Conservation (phyloP, 164 flowering plant genomes). For the Cinnamomum micranthum region DNA sequence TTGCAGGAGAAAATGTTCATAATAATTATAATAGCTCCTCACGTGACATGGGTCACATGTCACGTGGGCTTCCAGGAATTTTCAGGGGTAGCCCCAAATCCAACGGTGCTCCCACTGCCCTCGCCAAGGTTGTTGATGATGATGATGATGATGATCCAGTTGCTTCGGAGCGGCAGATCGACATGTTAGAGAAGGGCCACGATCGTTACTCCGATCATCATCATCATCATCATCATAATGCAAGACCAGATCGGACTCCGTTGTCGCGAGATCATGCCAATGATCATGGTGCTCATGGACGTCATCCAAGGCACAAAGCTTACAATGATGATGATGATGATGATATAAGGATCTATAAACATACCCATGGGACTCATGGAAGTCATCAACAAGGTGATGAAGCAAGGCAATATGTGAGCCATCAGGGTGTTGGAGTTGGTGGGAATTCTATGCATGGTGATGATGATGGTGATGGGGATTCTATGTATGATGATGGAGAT, state of each 20-base stretch:
- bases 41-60: background rate
- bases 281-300: background rate
- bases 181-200: background rate
- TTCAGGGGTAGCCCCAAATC: background rate
- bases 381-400: slow-evolving; percentile 13
- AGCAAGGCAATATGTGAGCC: slow-evolving; percentile 7
- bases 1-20: slow-evolving; percentile 10
- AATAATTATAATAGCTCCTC: background rate
- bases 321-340: background rate
- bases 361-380: slow-evolving; percentile 4
- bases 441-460: slow-evolving; percentile 3
- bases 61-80: background rate
- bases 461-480: slow-evolving; percentile 12
- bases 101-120: background rate
- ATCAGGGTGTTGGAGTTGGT: slow-evolving; percentile 7
- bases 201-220: background rate
- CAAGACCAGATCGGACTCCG: slow-evolving; percentile 15
- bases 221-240: slow-evolving; percentile 1
- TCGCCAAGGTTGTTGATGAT: background rate
- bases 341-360: background rate
- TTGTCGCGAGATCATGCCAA: slow-evolving; percentile 24
- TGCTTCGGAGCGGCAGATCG: slow-evolving; percentile 20
- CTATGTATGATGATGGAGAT: slow-evolving; percentile 32
- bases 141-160: background rate
- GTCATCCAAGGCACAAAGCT: slow-evolving; percentile 1